Evolutionary conservation across 2,329 filamentous ascomycete species (phyloP), one percentile per base, ranked within the genome.

Genomic region (Stagonosporopsis tanaceti): DNA sequence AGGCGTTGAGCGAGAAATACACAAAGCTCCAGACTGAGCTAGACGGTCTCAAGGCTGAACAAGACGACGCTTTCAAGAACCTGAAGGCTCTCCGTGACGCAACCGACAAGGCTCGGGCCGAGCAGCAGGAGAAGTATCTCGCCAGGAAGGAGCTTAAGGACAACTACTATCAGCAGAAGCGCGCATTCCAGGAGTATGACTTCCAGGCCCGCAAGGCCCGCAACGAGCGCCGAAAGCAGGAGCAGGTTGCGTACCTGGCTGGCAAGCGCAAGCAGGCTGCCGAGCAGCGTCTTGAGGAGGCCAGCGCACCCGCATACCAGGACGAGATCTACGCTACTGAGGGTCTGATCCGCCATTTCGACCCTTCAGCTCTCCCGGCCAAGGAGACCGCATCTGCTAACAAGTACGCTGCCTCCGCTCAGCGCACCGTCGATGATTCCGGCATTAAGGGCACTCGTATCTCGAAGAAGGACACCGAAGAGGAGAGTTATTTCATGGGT

Each of bases 301-400:
- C 92, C 67, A 91, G 88, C 74, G 89, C 92, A 69, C 93, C 90
- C 15, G 95, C 95, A 50, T 99, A 92, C 82, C 84, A 92, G 44
- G 92, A 97, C 69, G 93, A 99, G 81, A 97, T 99, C 72, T 86
- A 93, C 70, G 90, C 90, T 50, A 91, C 92, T 61, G 91, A 95
- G 80, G 90, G 88, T 75, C 84, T 99, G 42, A 91, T 98, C 68
- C 88, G 89, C 67, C 94, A 94, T 84, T 94, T 98, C 67, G 93
- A 98, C 77, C 94, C 94, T 2, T 85, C 87, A 57, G 79, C 81
- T 35, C 77, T 80, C 27, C 78, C 82, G 30, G 82, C 84, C 74
- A 91, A 90, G 79, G 91, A 90, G 81, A 85, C 72, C 2, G 64
- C 76, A 17, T 76, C 77, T 42, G 83, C 88, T 64, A 89, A 88